Percentiles rank a stretch among this genome's conserved stretches.
phyloP scores from a whole-genome alignment of 352 stramenopile genomes.

The Globisporangium nagaii region DNA sequence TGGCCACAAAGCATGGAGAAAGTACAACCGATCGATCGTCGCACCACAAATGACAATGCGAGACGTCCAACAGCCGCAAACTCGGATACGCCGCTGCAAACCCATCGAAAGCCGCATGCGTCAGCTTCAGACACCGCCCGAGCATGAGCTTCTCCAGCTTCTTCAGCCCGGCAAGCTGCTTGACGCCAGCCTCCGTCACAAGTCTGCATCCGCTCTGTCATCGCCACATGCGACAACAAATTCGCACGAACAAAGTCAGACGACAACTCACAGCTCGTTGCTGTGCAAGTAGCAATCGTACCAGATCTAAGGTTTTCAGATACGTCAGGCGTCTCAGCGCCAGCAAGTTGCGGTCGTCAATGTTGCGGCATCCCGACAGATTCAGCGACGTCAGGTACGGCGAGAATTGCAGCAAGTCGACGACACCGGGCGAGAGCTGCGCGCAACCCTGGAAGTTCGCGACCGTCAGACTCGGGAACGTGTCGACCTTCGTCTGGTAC shows the following conservation, averaged over 20 bases:
- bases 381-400: constrained; percentile 47
- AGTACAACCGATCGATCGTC: background rate
- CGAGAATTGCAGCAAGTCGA: constrained; percentile 56
- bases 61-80: constrained; percentile 46
- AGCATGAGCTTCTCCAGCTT: constrained; percentile 49
- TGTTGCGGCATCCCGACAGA: constrained; percentile 49
- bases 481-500: constrained; percentile 22
- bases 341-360: constrained; percentile 53
- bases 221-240: background rate
- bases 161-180: constrained; percentile 33
- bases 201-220: constrained; percentile 43
- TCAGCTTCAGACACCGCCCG: constrained; percentile 49
- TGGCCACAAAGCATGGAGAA: no score
- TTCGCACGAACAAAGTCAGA: background rate
- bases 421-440: constrained; percentile 30
- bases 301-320: constrained; percentile 50
- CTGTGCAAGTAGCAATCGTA: constrained; percentile 25
- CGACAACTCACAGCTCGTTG: no score
- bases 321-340: constrained; percentile 27
- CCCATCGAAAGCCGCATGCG: constrained; percentile 34
- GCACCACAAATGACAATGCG: constrained; percentile 47
- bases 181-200: constrained; percentile 51
- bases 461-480: constrained; percentile 43
- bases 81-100: constrained; percentile 32
- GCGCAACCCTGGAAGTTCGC: constrained; percentile 51